A percentile compares a stretch with the other conserved stretches of the same genome.
Conservation (phyloP, 2,329 filamentous ascomycete species). For the Paecilomyces formosus region DNA sequence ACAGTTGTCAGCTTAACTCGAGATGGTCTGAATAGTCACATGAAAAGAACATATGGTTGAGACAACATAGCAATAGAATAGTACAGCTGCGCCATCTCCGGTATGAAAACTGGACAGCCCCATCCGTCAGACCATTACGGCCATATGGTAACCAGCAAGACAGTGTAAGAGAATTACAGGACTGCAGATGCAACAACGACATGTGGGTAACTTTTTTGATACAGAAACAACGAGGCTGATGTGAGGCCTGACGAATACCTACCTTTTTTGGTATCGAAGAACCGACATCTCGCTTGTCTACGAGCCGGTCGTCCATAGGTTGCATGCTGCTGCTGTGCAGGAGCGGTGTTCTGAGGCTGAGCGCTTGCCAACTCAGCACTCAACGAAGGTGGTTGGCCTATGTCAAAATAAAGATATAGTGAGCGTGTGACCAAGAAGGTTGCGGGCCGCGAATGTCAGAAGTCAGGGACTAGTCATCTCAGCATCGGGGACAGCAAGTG, state of each 20-base stretch:
- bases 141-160: slow-evolving; percentile 2
- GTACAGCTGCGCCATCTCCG: neutral
- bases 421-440: slow-evolving; percentile 14
- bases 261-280: slow-evolving; percentile 33
- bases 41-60: neutral
- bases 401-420: slow-evolving; percentile 9
- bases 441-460: slow-evolving; percentile 6
- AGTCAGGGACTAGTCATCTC: slow-evolving; percentile 1
- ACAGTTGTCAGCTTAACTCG: slow-evolving; percentile 12
- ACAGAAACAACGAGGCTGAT: slow-evolving; percentile 4
- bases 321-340: slow-evolving; percentile 6
- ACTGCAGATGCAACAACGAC: slow-evolving; percentile 5
- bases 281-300: slow-evolving; percentile 24
- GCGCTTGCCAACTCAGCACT: slow-evolving; percentile 16
- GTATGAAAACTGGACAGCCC: neutral
- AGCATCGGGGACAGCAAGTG: neutral
- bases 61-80: neutral
- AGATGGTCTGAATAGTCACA: slow-evolving; percentile 4
- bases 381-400: slow-evolving; percentile 7
- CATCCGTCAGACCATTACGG: slow-evolving; percentile 1
- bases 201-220: neutral
- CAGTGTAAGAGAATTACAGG: slow-evolving; percentile 10
- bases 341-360: slow-evolving; percentile 12
- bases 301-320: slow-evolving; percentile 8
- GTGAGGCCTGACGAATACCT: slow-evolving; percentile 16